A percentile compares a stretch with the other conserved stretches of the same genome.
Conservation (phyloP, 2,329 filamentous ascomycete genomes). For the Dactylellina leptospora region DNA sequence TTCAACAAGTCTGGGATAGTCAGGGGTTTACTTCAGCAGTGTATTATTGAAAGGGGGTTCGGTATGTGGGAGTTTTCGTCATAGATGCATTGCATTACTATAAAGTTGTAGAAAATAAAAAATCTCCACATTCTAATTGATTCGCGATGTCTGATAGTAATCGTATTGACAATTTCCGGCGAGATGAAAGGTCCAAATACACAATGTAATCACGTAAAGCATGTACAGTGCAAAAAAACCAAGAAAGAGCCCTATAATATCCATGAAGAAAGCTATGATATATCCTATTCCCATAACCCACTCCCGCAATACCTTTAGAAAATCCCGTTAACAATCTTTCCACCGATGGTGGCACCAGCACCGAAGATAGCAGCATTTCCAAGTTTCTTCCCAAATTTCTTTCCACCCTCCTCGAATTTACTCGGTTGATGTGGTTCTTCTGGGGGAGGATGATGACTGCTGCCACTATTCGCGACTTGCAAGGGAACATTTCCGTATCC, state of each 20-base stretch:
- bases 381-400: slow-evolving; percentile 96
- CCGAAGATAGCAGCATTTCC: slow-evolving; percentile 87
- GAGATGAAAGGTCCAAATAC: too few species aligned
- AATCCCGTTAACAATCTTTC: slow-evolving; percentile 88
- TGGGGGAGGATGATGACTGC: slow-evolving; percentile 69
- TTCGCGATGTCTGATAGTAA: too few species aligned
- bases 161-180: too few species aligned
- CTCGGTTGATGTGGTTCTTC: slow-evolving; percentile 63
- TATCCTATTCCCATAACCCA: not conserved
- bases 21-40: slow-evolving; percentile 18
- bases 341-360: slow-evolving; percentile 88
- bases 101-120: not conserved
- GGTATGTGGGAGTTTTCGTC: not conserved
- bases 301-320: slow-evolving; percentile 68
- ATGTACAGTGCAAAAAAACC: not conserved
- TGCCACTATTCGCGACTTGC: slow-evolving; percentile 54
- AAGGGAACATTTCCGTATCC: slow-evolving; percentile 56
- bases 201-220: not conserved
- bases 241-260: not conserved
- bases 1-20: slow-evolving; percentile 13
- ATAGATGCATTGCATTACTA: not conserved
- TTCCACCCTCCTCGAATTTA: slow-evolving; percentile 79
- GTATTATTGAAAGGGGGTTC: slow-evolving; percentile 9
- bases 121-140: slow-evolving; percentile 16
- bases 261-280: not conserved